phyloP scores from a whole-genome alignment of 176 grass and related monocot species.

The Avena sativa region DNA sequence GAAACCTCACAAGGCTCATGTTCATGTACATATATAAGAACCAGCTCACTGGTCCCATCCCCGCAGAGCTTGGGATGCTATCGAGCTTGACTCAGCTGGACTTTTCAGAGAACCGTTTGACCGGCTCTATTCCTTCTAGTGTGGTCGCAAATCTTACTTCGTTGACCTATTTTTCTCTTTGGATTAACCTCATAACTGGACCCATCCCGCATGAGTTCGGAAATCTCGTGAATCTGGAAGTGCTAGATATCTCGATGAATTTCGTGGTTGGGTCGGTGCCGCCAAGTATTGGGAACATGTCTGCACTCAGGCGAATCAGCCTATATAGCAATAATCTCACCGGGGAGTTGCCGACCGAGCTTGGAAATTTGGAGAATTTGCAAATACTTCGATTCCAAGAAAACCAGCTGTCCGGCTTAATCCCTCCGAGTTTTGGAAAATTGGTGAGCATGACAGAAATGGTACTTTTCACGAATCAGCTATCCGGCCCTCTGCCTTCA shows the following conservation, averaged over 20 bases:
- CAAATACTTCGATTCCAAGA: not conserved
- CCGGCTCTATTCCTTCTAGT: not conserved
- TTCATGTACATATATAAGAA: not conserved
- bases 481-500: not conserved
- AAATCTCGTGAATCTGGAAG: not conserved
- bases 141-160: conserved; percentile 7
- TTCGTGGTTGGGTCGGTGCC: not conserved
- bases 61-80: conserved; percentile 20
- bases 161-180: not conserved
- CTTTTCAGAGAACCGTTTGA: not conserved
- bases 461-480: not conserved
- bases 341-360: not conserved
- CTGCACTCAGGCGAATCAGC: not conserved
- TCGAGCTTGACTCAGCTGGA: not conserved
- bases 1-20: conserved; percentile 9
- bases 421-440: conserved; percentile 14
- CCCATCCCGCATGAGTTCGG: not conserved
- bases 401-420: not conserved
- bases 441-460: not conserved
- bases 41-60: not conserved
- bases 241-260: not conserved
- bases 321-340: not conserved
- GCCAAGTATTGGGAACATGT: conserved; percentile 19
- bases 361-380: conserved; percentile 11
- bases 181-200: not conserved